Conservation (phyloP, 1,139 yeast species). For the Diutina siamensis region DNA sequence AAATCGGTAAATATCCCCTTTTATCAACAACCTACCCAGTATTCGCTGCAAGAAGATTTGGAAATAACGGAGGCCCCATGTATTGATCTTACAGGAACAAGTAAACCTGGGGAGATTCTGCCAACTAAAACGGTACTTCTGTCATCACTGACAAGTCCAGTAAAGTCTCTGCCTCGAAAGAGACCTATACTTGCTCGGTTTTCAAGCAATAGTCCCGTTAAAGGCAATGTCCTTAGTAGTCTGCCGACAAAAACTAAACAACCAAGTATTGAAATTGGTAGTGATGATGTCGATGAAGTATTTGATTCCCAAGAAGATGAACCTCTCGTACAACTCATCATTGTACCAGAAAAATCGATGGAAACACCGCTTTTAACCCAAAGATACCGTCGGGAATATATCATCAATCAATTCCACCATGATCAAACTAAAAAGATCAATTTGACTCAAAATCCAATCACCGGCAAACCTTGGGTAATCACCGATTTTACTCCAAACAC, state of each 20-base stretch:
- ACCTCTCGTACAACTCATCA: not conserved
- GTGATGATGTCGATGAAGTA: not conserved
- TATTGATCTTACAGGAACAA: not conserved
- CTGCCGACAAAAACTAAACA: not conserved
- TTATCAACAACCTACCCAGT: not conserved
- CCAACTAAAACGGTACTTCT: not conserved
- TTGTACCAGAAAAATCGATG: not conserved
- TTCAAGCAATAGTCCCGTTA: too few relatives aligned
- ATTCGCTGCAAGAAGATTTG: not conserved
- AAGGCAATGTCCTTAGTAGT: too few relatives aligned
- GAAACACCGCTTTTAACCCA: not conserved
- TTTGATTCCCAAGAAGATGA: slow-evolving; percentile 3
- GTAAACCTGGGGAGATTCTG: not conserved
- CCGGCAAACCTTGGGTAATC: not conserved
- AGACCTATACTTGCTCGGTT: not conserved
- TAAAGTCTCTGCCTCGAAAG: not conserved
- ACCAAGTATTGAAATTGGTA: not conserved
- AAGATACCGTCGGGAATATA: not conserved
- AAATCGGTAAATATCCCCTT: not conserved
- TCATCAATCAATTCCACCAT: not conserved
- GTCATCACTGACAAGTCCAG: not conserved
- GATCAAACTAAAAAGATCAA: not conserved
- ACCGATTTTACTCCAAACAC: not conserved
- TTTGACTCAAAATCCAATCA: not conserved
- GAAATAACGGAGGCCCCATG: not conserved